Percentiles rank a stretch among this genome's conserved stretches.
Evolutionary conservation across 2,329 filamentous ascomycete species (phyloP).

Genomic region (Cercospora beticola): DNA sequence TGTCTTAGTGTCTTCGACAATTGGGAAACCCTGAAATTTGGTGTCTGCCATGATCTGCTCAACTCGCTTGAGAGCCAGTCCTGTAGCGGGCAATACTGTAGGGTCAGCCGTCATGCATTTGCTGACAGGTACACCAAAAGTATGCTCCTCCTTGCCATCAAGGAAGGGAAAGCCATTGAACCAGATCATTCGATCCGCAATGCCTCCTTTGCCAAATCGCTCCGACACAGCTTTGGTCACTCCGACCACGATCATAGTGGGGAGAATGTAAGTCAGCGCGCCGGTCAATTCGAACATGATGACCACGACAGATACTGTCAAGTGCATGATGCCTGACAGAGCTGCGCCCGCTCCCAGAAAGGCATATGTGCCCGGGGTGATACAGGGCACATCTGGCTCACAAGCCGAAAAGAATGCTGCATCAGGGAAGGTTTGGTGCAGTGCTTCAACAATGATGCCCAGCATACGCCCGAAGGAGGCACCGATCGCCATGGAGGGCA

Average conservation of each 20-base stretch:
- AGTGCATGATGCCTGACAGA: constrained; percentile 95
- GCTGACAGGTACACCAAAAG: constrained; percentile 90
- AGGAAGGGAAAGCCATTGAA: constrained; percentile 97
- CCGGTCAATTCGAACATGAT: constrained; percentile 99
- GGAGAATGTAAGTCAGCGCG: constrained; percentile 93
- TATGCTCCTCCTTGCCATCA: constrained; percentile 96
- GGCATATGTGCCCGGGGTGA: constrained; percentile 95
- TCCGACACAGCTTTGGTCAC: constrained; percentile 93
- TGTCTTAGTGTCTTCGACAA: constrained; percentile 71
- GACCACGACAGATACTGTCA: constrained; percentile 93
- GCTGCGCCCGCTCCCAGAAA: constrained; percentile 91
- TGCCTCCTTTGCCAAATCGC: constrained; percentile 90
- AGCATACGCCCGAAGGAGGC: constrained; percentile 90
- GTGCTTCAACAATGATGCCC: constrained; percentile 88
- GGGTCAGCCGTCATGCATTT: constrained; percentile 75
- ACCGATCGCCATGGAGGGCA: constrained; percentile 96
- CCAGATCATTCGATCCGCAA: constrained; percentile 98
- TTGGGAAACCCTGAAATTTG: constrained; percentile 87
- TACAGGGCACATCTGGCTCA: constrained; percentile 87
- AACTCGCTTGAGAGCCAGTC: constrained; percentile 72
- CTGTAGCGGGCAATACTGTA: constrained; percentile 70
- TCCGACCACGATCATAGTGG: constrained; percentile 98
- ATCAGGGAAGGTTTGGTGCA: constrained; percentile 79
- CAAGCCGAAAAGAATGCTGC: constrained; percentile 87
- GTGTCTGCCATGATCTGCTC: constrained; percentile 75